Base-by-base conservation (phyloP, 768 basidiomycete genomes). In the Cytidiella melzeri region DNA sequence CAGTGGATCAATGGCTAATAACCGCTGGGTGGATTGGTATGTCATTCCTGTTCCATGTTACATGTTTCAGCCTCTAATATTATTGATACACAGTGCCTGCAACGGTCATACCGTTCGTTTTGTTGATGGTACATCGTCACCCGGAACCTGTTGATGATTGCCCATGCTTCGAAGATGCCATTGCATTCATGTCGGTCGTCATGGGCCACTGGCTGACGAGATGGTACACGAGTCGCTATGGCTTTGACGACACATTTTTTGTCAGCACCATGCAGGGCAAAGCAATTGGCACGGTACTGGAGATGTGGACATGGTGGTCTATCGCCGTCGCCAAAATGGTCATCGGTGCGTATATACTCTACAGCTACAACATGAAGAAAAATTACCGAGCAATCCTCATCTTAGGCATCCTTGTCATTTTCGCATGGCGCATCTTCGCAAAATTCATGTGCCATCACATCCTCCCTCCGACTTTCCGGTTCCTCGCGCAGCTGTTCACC, bases 131-230 rank as follows among this genome's bases (percentile, higher is more conserved):
- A n/a, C 85, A 92, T 60, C 81, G 88, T 53, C 92, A 94, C 60
- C 92, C 94, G 0, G 87, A 94, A 56, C 95, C 95, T 0, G 88
- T 95, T 7, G 94, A 98, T 50, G 92, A 95, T 59, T 97, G 95
- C 57, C 95, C 95, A 2, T 97, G 95, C 67, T 99, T 96, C 66
- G 95, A 96, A 62, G 95, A 98, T 60, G 91, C 94, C 3, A 94
- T 97, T 44, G 92, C 95, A 0, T 86, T 93, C 55, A 69, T 87
- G n/a, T 84, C 88, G 21, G 92, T 92, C 37, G 73, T 89, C 15
- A 71, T 87, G 28, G 95, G 95, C n/a, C 70, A 74, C 18, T 68
- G 79, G 20, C 62, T 92, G 0, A 81, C 80, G 0, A 73, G 77
- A 39, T 96, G 93, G 92, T 72, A 65, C 24, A 73, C 73, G 60